Evolutionary conservation across 805 yeast species (phyloP), one percentile per base, ranked within the genome.

Genomic region (Candida hungchunana): DNA sequence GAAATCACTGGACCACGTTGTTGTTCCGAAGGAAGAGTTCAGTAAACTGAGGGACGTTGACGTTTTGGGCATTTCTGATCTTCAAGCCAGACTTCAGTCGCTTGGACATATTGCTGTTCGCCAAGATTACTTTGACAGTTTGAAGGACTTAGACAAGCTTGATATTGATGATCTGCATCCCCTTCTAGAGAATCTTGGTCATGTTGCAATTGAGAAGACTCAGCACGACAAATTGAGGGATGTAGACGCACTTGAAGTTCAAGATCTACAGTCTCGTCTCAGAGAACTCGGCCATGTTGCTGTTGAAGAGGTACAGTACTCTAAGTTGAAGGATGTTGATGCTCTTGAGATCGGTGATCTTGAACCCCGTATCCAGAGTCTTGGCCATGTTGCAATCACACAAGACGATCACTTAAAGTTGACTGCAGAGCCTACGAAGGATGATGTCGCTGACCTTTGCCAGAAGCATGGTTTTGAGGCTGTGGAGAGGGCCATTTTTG

Each of bases 341-440:
- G 5, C 33, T 4, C 27, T 37, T 6, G 24, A 15, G 6, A 21
- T 36, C 14, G 11, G 22, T 16, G 38, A 35, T 12, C 5, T 35
- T 11, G 10, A 14, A 13, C 14, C 12, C 5, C 38, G 34, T 12
- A 18, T 35, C 7, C 16, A 37, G 6, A 30, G 21, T 3, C 39
- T 49, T 10, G 62, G 56, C 4, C 50, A 40, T n/a, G 40, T 37
- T 17, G 31, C 59, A 12, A 29, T 57, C 7, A 21, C 42, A 4
- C 26, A 29, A n/a, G 38, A 33, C 3, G 48, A 46, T n/a, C 15
- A 6, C 29, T 31, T 7, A 26, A 15, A 18, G 35, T n/a, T 39
- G 15, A 27, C 33, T 9, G 28, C 39, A 8, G 40, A 34, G 4
- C 42, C 36, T 15, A 35, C 39, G 12, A 28, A 26, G 21, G 39